Evolutionary conservation across 306 rosid genomes (phyloP).

Genomic region (Pueraria montana): DNA sequence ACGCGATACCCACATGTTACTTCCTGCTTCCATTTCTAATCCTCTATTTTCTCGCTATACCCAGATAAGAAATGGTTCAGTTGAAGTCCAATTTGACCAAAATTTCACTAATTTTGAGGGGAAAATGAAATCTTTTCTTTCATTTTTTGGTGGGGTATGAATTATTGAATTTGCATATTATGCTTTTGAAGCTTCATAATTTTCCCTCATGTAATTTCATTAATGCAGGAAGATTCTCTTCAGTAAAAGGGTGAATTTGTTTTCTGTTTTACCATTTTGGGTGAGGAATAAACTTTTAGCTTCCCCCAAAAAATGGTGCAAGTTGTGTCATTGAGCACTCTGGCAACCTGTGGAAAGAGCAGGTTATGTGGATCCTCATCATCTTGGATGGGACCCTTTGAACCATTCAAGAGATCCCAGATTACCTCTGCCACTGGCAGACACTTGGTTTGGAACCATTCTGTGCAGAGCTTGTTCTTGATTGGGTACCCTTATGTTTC

Average conservation of each 20-base stretch:
- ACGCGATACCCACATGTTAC: conserved; percentile 11
- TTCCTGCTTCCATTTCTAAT: conserved; percentile 31
- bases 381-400: conserved; percentile 62
- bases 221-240: conserved; percentile 29
- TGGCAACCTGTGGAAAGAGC: conserved; percentile 60
- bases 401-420: conserved; percentile 56
- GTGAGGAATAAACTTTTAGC: conserved; percentile 36
- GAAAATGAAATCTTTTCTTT: neutral
- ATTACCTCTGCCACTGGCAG: conserved; percentile 47
- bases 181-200: conserved; percentile 34
- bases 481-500: conserved; percentile 53
- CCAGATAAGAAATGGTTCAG: conserved; percentile 18
- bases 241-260: conserved; percentile 29
- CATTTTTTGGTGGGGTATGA: neutral
- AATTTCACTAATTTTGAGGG: conserved; percentile 12
- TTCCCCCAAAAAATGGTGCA: conserved; percentile 62
- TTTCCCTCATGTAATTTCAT: conserved; percentile 25
- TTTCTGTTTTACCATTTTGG: conserved; percentile 25
- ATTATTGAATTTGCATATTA: conserved; percentile 19
- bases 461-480: conserved; percentile 48
- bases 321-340: conserved; percentile 69
- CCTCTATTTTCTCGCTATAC: neutral
- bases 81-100: conserved; percentile 24
- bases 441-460: conserved; percentile 57
- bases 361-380: conserved; percentile 58